These are phyloP conservation scores for Nymphaea colorata DNA, from an alignment of 164 flowering plant genomes.

Conservation along the genomic window DNA sequence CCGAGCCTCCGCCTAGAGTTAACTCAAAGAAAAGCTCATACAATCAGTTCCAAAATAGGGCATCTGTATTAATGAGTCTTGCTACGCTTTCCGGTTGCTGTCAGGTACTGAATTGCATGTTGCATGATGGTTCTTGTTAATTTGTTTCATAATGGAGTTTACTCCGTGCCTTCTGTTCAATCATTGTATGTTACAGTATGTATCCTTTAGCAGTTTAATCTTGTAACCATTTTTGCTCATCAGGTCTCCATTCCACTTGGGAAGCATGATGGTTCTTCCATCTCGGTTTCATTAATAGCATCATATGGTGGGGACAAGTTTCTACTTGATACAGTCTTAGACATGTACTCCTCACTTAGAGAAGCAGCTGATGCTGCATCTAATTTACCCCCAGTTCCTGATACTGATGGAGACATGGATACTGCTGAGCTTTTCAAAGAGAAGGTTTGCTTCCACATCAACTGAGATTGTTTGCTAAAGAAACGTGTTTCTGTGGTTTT, in stretches of 20 bases:
- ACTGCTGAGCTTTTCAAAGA: conserved; percentile 85
- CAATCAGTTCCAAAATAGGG: conserved; percentile 53
- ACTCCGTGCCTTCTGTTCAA: not conserved
- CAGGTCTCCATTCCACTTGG: conserved; percentile 88
- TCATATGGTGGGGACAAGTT: conserved; percentile 80
- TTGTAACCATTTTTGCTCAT: conserved; percentile 1
- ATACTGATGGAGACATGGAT: conserved; percentile 60
- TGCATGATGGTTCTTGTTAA: not conserved
- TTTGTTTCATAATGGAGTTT: not conserved
- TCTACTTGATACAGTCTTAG: conserved; percentile 84
- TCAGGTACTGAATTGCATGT: conserved; percentile 40
- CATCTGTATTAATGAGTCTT: conserved; percentile 52
- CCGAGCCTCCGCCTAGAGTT: conserved; percentile 51
- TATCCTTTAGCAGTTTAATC: no score
- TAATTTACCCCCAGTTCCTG: conserved; percentile 38
- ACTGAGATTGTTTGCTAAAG: not conserved
- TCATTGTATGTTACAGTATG: no score
- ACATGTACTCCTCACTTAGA: conserved; percentile 63
- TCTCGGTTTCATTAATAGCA: conserved; percentile 74
- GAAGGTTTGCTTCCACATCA: conserved; percentile 36
- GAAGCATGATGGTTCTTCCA: conserved; percentile 51
- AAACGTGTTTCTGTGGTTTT: not conserved
- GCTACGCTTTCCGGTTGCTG: conserved; percentile 94
- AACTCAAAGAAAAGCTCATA: conserved; percentile 34
- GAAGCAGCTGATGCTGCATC: conserved; percentile 53